Evolutionary conservation across 1,284 basidiomycete species (phyloP).

Genomic region (Ustilago esculenta): DNA sequence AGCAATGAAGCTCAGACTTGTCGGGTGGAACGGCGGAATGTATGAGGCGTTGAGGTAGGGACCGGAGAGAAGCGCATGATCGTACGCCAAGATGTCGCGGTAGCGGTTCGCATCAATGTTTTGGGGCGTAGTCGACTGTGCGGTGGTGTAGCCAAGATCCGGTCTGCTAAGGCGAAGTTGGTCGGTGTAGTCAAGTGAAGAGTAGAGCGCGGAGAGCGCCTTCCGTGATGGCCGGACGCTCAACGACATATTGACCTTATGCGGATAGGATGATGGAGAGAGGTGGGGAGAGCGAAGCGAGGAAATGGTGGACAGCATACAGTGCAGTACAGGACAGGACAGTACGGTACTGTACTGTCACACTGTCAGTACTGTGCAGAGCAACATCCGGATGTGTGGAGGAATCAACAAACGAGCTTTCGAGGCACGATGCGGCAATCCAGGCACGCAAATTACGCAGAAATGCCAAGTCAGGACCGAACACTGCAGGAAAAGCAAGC

Average conservation of each 20-base stretch:
- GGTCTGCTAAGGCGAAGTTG: conserved; percentile 21
- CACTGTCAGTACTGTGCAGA: too few species aligned
- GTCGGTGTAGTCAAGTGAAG: conserved; percentile 25
- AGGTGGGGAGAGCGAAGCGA: too few species aligned
- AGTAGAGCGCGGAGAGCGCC: conserved; percentile 23
- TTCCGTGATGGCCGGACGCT: conserved; percentile 3
- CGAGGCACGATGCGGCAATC: too few species aligned
- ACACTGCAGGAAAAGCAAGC: too few species aligned
- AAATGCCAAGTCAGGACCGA: too few species aligned
- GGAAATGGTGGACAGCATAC: too few species aligned
- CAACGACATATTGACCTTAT: conserved; percentile 15
- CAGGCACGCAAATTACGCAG: too few species aligned
- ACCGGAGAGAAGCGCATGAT: conserved; percentile 50
- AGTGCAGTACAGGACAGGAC: too few species aligned
- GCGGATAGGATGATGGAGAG: neutral
- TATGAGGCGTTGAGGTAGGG: conserved; percentile 57
- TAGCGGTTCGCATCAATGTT: conserved; percentile 34
- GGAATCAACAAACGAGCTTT: too few species aligned
- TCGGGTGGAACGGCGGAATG: conserved; percentile 43
- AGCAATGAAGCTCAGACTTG: conserved; percentile 78
- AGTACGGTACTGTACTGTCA: too few species aligned
- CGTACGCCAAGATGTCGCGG: conserved; percentile 44
- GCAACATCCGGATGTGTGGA: too few species aligned
- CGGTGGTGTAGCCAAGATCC: conserved; percentile 25
- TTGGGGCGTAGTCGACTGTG: neutral